phyloP scores from a whole-genome alignment of 192 early-diverging fungal genomes.

The Umbelopsis vinacea region DNA sequence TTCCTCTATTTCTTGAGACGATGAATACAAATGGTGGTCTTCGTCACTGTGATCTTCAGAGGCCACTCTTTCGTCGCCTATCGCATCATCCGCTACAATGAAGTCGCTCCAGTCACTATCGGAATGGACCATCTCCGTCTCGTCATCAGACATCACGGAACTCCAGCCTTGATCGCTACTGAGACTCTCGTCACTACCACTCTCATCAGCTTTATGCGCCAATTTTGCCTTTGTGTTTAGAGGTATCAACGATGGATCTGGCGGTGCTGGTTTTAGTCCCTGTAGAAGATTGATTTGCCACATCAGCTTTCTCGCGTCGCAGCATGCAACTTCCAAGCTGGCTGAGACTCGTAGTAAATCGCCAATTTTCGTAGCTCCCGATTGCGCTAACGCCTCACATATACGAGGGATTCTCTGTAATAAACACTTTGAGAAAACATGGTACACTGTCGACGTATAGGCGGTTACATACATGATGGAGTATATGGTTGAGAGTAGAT shows the following conservation, averaged over 20 bases:
- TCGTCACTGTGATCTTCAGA: not conserved
- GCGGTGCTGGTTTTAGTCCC: not conserved
- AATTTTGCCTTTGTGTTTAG: not conserved
- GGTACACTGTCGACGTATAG: not conserved
- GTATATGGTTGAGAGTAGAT: not conserved
- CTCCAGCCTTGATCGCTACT: not conserved
- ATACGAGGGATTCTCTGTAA: slow-evolving; percentile 8
- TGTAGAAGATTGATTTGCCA: not conserved
- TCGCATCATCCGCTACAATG: not conserved
- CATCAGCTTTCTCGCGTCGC: slow-evolving; percentile 1
- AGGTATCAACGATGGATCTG: not conserved
- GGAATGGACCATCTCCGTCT: not conserved
- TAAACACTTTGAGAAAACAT: not conserved
- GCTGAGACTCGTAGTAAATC: not conserved
- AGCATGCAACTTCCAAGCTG: not conserved
- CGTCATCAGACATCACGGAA: not conserved
- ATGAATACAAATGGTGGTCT: too few species aligned
- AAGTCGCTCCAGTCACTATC: not conserved
- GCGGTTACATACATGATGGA: not conserved
- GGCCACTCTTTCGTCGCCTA: not conserved
- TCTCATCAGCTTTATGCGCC: not conserved
- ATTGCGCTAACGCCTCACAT: not conserved
- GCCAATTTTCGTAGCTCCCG: not conserved
- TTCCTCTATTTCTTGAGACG: not conserved
- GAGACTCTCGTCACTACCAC: not conserved